Conservation (phyloP, 1,284 basidiomycete species). For the Moesziomyces sp. region DNA sequence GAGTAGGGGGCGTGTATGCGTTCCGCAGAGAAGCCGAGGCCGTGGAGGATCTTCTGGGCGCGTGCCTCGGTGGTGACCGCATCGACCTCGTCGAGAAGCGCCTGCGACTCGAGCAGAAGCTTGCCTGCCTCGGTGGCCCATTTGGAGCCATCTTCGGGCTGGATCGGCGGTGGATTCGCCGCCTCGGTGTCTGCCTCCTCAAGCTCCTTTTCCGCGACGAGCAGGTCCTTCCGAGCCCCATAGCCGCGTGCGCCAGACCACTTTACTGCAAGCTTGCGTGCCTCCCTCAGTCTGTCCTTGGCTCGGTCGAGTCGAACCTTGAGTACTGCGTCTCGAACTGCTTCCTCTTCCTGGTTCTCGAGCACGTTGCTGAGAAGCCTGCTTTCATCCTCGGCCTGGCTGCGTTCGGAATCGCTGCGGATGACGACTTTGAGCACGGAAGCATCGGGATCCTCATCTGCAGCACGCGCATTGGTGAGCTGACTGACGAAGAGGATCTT, state of each 20-base stretch:
- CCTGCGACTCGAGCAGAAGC: constrained; percentile 67
- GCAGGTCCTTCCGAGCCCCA: constrained; percentile 73
- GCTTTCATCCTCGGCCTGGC: constrained; percentile 56
- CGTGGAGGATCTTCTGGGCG: constrained; percentile 74
- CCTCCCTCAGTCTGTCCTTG: constrained; percentile 70
- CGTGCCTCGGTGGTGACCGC: constrained; percentile 72
- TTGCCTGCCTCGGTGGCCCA: constrained; percentile 62
- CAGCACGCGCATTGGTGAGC: constrained; percentile 61
- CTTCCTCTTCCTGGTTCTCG: constrained; percentile 53
- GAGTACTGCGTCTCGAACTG: constrained; percentile 55
- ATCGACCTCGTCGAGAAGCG: constrained; percentile 65
- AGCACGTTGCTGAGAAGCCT: constrained; percentile 64
- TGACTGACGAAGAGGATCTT: constrained; percentile 73
- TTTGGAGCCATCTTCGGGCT: constrained; percentile 41
- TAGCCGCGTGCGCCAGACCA: constrained; percentile 75
- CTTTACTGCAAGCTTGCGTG: constrained; percentile 73
- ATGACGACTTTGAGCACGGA: constrained; percentile 68
- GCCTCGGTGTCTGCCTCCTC: constrained; percentile 57
- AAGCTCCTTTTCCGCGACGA: constrained; percentile 67
- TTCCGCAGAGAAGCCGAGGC: constrained; percentile 75
- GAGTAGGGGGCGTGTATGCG: constrained; percentile 72
- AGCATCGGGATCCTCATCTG: constrained; percentile 13
- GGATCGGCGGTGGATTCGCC: background rate
- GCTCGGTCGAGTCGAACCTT: constrained; percentile 62
- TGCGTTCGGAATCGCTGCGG: constrained; percentile 66